Conservation (phyloP, 2,329 filamentous ascomycete species). For the Alternaria angustiovoidea region DNA sequence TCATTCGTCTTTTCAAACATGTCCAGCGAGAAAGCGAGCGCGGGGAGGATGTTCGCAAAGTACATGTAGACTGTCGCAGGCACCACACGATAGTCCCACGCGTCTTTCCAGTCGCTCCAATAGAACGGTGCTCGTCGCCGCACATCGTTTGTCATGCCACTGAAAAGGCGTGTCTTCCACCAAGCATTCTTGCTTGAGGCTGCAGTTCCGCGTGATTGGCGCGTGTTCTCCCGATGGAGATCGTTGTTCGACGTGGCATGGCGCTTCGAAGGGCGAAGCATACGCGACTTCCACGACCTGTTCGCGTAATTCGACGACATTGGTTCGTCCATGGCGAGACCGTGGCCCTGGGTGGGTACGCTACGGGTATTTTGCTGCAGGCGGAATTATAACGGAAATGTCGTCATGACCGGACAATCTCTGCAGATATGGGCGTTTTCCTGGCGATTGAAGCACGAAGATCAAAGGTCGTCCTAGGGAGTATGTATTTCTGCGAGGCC, state of each 20-base stretch:
- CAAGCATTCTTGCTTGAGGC: conserved; percentile 55
- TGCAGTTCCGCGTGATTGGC: conserved; percentile 21
- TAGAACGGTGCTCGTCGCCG: conserved; percentile 79
- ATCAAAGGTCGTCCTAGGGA: neutral
- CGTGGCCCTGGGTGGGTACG: conserved; percentile 27
- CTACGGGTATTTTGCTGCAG: conserved; percentile 28
- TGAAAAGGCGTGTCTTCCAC: conserved; percentile 80
- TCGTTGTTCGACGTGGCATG: conserved; percentile 5
- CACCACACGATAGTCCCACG: conserved; percentile 89
- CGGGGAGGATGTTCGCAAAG: conserved; percentile 90
- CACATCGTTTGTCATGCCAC: conserved; percentile 81
- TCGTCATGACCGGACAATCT: conserved; percentile 14
- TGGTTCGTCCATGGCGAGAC: conserved; percentile 26
- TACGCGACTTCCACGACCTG: conserved; percentile 31
- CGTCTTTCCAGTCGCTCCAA: conserved; percentile 82
- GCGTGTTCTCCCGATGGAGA: conserved; percentile 28
- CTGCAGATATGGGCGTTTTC: neutral
- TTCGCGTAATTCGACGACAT: conserved; percentile 21
- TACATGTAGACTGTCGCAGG: conserved; percentile 93
- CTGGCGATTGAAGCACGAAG: neutral
- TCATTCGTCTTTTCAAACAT: conserved; percentile 90
- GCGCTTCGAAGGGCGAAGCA: conserved; percentile 7
- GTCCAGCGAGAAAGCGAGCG: conserved; percentile 87
- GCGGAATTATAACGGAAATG: conserved; percentile 25
- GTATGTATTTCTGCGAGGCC: neutral